phyloP scores from a whole-genome alignment of 768 basidiomycete genomes.

The Symmetrospora coprosmae region DNA sequence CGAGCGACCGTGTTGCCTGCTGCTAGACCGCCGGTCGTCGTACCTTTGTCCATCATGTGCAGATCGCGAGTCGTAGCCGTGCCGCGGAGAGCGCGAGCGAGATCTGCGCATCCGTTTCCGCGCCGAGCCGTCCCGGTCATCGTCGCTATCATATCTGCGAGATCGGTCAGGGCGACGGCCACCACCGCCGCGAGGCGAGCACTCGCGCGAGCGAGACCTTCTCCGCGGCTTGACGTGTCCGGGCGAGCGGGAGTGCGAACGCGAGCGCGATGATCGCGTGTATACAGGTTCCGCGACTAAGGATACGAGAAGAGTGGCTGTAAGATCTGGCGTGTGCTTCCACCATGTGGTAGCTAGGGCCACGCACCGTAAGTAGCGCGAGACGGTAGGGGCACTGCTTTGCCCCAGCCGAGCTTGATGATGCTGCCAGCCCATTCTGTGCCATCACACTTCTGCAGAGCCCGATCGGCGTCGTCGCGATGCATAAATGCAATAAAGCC shows the following conservation, averaged over 20 bases:
- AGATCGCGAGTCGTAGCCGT: too few species aligned
- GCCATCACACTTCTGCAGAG: slow-evolving; percentile 78
- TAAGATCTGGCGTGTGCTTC: too few species aligned
- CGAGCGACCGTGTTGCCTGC: too few species aligned
- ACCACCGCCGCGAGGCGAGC: neutral
- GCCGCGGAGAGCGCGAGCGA: slow-evolving; percentile 21
- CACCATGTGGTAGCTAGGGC: too few species aligned
- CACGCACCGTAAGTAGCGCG: slow-evolving; percentile 56
- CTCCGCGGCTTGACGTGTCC: neutral
- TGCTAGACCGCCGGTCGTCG: too few species aligned
- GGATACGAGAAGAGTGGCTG: too few species aligned
- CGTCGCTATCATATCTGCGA: neutral
- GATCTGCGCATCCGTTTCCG: too few species aligned
- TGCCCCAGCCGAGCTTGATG: slow-evolving; percentile 88
- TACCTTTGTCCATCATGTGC: too few species aligned
- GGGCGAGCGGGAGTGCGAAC: too few species aligned
- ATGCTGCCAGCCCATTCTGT: slow-evolving; percentile 85
- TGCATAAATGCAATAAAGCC: slow-evolving; percentile 98
- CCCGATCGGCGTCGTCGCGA: slow-evolving; percentile 73
- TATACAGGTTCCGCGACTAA: too few species aligned
- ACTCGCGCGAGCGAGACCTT: slow-evolving; percentile 1
- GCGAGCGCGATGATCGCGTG: too few species aligned
- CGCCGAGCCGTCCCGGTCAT: too few species aligned
- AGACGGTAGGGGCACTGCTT: slow-evolving; percentile 72
- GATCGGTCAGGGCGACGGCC: neutral